Base-by-base conservation (phyloP, 2,329 filamentous ascomycete genomes). In the Diplodia sapinea region DNA sequence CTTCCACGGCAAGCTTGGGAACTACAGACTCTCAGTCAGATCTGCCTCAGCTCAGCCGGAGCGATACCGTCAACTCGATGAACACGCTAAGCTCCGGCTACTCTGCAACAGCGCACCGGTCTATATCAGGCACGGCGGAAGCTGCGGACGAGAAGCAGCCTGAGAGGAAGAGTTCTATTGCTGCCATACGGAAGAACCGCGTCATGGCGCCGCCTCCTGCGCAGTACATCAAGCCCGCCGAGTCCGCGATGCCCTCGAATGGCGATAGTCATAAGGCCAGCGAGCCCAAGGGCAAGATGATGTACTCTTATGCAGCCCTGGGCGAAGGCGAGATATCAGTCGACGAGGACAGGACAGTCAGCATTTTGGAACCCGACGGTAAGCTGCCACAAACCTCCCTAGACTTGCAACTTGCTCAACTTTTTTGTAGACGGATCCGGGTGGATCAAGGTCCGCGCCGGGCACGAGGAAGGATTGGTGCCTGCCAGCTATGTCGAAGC, bases 301-400 rank as follows among this genome's bases (percentile, higher is more conserved):
- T 97, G 0, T 99, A 97, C 76, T 73, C 87, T 0, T 99, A 97
- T 74, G 90, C 96, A 70, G 91, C 90, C 9, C 90, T 84, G 65
- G 91, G 90, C 1, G 89, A 91, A 0, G 94, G 93, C 7, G 95
- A 99, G 78, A 79, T 98, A 15, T 89, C 88, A 0, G 88, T 97
- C 0, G 80, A 88, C 4, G 94, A 96, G 72, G 93, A 69, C 13
- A 87, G 65, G 90, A 96, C 9, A 86, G 4, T 99, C 36, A 82
- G 83, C 0, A 85, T 98, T 54, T 74, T 97, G 4, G 94, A 97
- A 76, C 88, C 92, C 20, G 96, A 99, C 81, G 93, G 93, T 96
- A 87, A 83, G 88, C 43, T 47, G 43, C 83, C 57, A 63, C 71
- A 69, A 67, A 59, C 43, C 38, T 23, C 31, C 4, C 47, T 47